Evolutionary conservation across 2,329 filamentous ascomycete genomes (phyloP), one percentile per base, ranked within the genome.

Genomic region (Graphiopsis chlorocephala): DNA sequence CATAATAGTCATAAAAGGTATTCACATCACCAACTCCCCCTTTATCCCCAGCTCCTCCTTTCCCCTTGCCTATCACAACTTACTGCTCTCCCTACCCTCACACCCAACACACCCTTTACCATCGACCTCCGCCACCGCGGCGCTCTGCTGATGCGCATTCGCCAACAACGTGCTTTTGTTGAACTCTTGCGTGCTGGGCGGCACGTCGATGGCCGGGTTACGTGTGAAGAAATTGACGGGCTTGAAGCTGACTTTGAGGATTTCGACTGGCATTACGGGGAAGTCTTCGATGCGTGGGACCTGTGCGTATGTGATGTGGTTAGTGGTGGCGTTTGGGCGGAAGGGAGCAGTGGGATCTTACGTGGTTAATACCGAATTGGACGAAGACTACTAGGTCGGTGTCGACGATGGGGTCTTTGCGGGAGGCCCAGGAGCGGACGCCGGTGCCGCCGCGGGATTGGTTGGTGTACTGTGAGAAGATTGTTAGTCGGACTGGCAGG

Each of bases 171-270:
- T 75, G 50, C 72, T 75, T 73, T 79, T 76, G 65, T 84, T 84
- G 65, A 82, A 79, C 28, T 72, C 73, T 72, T 84, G 82, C 65
- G 79, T 79, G 64, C 80, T 79, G 12, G 68, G 69, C 35, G 85
- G 85, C 7, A 87, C 85, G 78, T 86, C 85, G 5, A 87, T 73
- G 20, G 83, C 85, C 2, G 85, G 85, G 62, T 87, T 87, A 75
- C 80, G 82, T 35, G 80, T 77, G 67, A 86, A 86, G 77, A 87
- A 87, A 70, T 87, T 85, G 12, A 84, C 81, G 0, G 85, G 84
- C 68, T 86, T 84, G 66, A 87, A 74, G 61, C 82, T 78, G n/a
- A 87, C 79, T 71, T 83, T 85, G 63, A 86, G 77, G 15, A 83
- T 82, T 76, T 87, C 85, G 52, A 80, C 82, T 0, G 85, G 85